A percentile compares a stretch with the other conserved stretches of the same genome.
These are phyloP conservation scores for Athelia psychrophila DNA, from an alignment of 1,284 basidiomycete species.

Conservation along the genomic window DNA sequence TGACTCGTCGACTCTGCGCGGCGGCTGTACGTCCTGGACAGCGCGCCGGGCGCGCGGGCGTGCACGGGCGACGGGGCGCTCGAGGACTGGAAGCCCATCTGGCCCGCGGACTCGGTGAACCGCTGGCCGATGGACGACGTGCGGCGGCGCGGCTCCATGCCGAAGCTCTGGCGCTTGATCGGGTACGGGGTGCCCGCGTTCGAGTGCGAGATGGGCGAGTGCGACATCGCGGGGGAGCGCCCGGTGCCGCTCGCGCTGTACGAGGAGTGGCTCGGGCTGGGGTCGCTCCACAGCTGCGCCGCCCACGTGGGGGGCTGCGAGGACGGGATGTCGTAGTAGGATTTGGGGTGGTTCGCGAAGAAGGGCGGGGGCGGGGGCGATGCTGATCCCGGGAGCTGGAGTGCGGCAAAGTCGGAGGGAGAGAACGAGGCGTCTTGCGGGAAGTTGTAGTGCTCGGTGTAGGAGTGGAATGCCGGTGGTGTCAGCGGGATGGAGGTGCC, in stretches of 20 bases:
- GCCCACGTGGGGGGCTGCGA: conserved; percentile 61
- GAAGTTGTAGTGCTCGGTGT: conserved; percentile 38
- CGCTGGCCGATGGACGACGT: conserved; percentile 13
- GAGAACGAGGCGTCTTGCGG: conserved; percentile 51
- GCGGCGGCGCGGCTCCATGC: neutral
- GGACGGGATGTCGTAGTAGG: conserved; percentile 45
- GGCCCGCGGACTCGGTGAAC: conserved; percentile 40
- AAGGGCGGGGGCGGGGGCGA: conserved; percentile 42
- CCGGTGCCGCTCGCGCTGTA: conserved; percentile 16
- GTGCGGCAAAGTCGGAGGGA: conserved; percentile 52
- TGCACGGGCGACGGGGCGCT: conserved; percentile 59
- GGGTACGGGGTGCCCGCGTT: neutral
- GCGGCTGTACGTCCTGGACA: conserved; percentile 56
- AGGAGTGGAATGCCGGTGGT: conserved; percentile 39
- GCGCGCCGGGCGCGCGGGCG: conserved; percentile 36
- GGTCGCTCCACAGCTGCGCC: conserved; percentile 56
- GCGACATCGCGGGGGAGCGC: too few species aligned
- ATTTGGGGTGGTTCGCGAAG: conserved; percentile 40
- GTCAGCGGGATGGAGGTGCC: conserved; percentile 35
- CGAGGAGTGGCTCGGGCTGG: conserved; percentile 23
- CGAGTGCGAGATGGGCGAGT: too few species aligned
- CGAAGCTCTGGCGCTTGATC: neutral
- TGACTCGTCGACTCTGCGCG: conserved; percentile 62
- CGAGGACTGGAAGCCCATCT: conserved; percentile 69
- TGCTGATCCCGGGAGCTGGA: conserved; percentile 55